Base-by-base conservation (phyloP, 2,329 filamentous ascomycete species). In the Colletotrichum orchidophilum region DNA sequence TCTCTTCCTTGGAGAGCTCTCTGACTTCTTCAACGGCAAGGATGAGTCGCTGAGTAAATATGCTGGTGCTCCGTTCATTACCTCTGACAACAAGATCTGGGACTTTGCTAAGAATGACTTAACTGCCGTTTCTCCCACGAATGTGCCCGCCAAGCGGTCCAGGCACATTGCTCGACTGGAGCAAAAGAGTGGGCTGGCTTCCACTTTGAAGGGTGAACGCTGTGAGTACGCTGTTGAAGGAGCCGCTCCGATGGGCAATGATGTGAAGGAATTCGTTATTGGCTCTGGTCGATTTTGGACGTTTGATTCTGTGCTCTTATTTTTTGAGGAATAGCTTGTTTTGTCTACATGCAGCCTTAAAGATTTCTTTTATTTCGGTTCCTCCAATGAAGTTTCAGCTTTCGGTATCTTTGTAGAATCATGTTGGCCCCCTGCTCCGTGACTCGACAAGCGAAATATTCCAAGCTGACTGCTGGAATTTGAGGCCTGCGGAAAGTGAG, bases 31-130 rank as follows among this genome's bases (percentile, higher is more conserved):
- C 35, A 55, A 33, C 11, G 53, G 29, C 8, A 59, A 66, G 21
- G 21, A 8, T n/a, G 39, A 52, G 7, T 21, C 15, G 15, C 42
- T 66, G 4, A 29, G 21, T 46, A 61, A 55, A 49, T 66, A 24
- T 31, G 55, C 31, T n/a, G 63, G 63, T 42, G 64, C 54, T 6
- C 54, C 64, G 2, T 66, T 66, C 54, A 66, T 66, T 33, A 66
- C 55, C 49, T 61, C 55, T 7, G 64, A 66, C 46, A 60, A 66
- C 57, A 60, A 61, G 55, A 26, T 66, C 13, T 66, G 63, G 63
- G 54, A 65, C 63, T 52, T 53, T 7, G 29, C 42, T 42, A 65
- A 65, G 54, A 29, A 46, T 13, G 63, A n/a, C 18, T 65, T 65
- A 53, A 39, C 39, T 46, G 63, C 58, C n/a, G 54, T 65, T 33